Evolutionary conservation across 1,284 basidiomycete species (phyloP).

Genomic region (Gomphus bonarii): DNA sequence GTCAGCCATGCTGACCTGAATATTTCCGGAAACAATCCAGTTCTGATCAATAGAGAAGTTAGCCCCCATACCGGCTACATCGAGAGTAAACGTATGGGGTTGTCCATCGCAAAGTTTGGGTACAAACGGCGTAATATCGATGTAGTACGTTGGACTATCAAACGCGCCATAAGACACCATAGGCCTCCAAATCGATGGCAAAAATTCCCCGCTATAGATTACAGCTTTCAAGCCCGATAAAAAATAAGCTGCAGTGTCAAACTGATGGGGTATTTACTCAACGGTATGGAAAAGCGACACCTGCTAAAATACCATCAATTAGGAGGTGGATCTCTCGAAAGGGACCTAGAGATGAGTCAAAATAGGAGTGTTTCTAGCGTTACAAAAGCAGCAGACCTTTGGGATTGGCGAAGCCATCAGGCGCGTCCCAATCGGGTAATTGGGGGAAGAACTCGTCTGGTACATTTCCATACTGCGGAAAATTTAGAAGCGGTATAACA

Average conservation of each 20-base stretch:
- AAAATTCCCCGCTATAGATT: slow-evolving; percentile 23
- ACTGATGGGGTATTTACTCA: neutral
- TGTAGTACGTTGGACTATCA: slow-evolving; percentile 20
- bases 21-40: slow-evolving; percentile 22
- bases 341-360: slow-evolving; percentile 8
- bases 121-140: slow-evolving; percentile 24
- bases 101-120: slow-evolving; percentile 18
- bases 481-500: neutral
- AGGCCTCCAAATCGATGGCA: slow-evolving; percentile 20
- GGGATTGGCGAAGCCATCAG: slow-evolving; percentile 2
- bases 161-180: slow-evolving; percentile 20
- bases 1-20: slow-evolving; percentile 15
- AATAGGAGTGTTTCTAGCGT: neutral
- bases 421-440: slow-evolving; percentile 14
- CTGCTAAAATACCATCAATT: slow-evolving; percentile 21
- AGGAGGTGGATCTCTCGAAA: slow-evolving; percentile 22
- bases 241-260: neutral
- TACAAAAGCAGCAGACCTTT: neutral
- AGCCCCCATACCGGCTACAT: slow-evolving; percentile 17
- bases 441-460: slow-evolving; percentile 16
- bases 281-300: slow-evolving; percentile 11
- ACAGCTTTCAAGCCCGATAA: slow-evolving; percentile 18
- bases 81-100: slow-evolving; percentile 18
- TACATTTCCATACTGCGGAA: slow-evolving; percentile 21
- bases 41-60: slow-evolving; percentile 16